These are phyloP conservation scores for Cylindrodendrum hubeiense DNA, from an alignment of 2,329 filamentous ascomycete species.

Conservation along the genomic window DNA sequence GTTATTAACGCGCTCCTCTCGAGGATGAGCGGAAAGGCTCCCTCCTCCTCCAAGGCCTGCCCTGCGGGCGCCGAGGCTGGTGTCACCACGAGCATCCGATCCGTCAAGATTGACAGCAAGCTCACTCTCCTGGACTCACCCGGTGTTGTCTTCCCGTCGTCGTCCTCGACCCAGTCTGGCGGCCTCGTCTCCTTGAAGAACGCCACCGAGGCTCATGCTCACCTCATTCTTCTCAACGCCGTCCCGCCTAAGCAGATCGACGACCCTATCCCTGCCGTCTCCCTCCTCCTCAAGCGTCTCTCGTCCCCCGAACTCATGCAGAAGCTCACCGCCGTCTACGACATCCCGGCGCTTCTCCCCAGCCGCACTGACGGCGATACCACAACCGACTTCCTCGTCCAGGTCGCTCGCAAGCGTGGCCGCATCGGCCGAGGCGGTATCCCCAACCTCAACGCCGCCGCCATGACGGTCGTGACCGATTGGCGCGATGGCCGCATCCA, in stretches of 20 bases:
- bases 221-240: slow-evolving; percentile 89
- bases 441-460: slow-evolving; percentile 88
- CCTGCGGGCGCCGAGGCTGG: slow-evolving; percentile 92
- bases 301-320: slow-evolving; percentile 80
- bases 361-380: slow-evolving; percentile 76
- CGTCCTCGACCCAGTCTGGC: slow-evolving; percentile 54
- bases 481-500: slow-evolving; percentile 96
- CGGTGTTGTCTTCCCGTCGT: slow-evolving; percentile 91
- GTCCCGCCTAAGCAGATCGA: slow-evolving; percentile 94
- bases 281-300: slow-evolving; percentile 84
- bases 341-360: slow-evolving; percentile 82
- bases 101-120: slow-evolving; percentile 95
- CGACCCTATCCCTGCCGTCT: slow-evolving; percentile 90
- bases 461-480: slow-evolving; percentile 94
- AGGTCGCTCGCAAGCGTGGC: slow-evolving; percentile 94
- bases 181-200: slow-evolving; percentile 67
- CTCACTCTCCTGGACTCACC: slow-evolving; percentile 94
- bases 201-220: slow-evolving; percentile 80
- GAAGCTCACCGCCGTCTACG: slow-evolving; percentile 87
- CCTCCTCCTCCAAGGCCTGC: slow-evolving; percentile 72
- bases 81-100: slow-evolving; percentile 87
- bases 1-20: slow-evolving; percentile 94
- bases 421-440: slow-evolving; percentile 89
- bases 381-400: slow-evolving; percentile 91
- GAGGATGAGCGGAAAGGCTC: slow-evolving; percentile 76